Percentiles rank a stretch among this genome's conserved stretches.
These are phyloP conservation scores for Leishmania mexicana DNA, from an alignment of 208 protist species.

Conservation along the genomic window DNA sequence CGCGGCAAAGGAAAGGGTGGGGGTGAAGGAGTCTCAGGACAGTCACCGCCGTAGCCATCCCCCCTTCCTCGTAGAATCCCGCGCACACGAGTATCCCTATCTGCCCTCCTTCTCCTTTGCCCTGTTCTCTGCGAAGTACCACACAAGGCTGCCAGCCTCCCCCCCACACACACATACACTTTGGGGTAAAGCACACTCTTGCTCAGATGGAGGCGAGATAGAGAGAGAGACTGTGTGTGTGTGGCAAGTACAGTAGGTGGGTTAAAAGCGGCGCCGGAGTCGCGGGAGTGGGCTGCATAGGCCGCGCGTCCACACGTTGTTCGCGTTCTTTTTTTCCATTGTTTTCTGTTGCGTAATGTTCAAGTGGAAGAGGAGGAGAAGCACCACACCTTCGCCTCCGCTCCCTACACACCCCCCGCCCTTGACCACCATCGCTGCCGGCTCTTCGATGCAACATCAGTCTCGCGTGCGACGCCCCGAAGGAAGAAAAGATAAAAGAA, in stretches of 20 bases:
- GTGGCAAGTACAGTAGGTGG: not conserved
- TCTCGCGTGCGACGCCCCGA: not conserved
- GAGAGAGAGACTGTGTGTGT: not conserved
- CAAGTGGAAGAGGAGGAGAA: too few species aligned
- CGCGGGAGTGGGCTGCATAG: too few species aligned
- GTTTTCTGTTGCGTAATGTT: not conserved
- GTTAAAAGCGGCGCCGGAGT: not conserved
- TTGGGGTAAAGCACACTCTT: not conserved
- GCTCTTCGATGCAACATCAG: not conserved
- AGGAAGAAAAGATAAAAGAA: not conserved
- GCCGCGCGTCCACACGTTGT: not conserved
- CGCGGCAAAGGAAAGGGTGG: too few species aligned
- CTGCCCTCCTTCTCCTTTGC: not conserved
- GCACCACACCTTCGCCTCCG: not conserved
- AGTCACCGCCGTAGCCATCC: not conserved
- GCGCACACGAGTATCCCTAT: too few species aligned
- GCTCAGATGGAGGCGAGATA: not conserved
- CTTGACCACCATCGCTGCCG: not conserved
- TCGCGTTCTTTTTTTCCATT: not conserved
- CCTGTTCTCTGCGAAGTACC: not conserved
- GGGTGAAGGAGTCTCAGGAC: not conserved
- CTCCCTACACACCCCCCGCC: not conserved
- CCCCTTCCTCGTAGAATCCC: not conserved
- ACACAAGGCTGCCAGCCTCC: not conserved
- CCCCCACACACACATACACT: not conserved